Base-by-base conservation (phyloP, 352 stramenopile genomes). In the Pythium folliculosum region DNA sequence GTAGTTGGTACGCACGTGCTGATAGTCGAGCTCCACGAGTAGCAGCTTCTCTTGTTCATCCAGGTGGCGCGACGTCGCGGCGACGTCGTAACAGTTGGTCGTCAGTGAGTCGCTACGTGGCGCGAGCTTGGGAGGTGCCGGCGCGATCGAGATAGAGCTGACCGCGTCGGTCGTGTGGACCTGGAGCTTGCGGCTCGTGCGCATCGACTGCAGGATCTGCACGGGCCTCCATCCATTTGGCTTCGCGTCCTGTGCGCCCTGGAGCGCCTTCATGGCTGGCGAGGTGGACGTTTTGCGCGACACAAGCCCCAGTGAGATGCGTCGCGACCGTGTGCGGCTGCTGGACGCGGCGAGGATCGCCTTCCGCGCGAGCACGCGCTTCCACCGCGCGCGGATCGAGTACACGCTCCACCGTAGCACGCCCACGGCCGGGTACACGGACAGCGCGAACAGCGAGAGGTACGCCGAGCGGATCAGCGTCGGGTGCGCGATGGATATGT, bases 1-100 rank as follows among this genome's bases (percentile, higher is more conserved):
- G 55, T 63, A 67, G 47, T 35, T 65, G 14, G 40, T 58, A 2
- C 48, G 67, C 19, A 61, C 56, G 40, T 57, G 60, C 21, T 65
- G 61, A 48, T 70, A 70, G 55, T 65, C 66, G 19, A 72, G 60
- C 6, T 72, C 66, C 7, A 67, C 35, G 14, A 69, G 57, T 9
- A 55, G 51, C 21, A 58, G 16, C 23, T 71, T 40, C 53, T 60
- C 47, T 60, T 65, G 52, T 16, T 59, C 35, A 19, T 62, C 27
- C 3, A 62, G 17, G 17, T 43, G 37, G 19, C 44, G 38, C n/a
- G 14, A 14, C 12, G 44, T 51, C 38, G 54, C 38, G 16, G n/a
- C 54, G 21, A 14, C 1, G 14, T 62, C 38, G 55, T 43, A 62
- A 2, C 35, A 35, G 32, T 60, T 7, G 38, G 38, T 17, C 19